These are phyloP conservation scores for Chlamydomonas schloesseri DNA, from an alignment of 139 green algal species.

Conservation along the genomic window DNA sequence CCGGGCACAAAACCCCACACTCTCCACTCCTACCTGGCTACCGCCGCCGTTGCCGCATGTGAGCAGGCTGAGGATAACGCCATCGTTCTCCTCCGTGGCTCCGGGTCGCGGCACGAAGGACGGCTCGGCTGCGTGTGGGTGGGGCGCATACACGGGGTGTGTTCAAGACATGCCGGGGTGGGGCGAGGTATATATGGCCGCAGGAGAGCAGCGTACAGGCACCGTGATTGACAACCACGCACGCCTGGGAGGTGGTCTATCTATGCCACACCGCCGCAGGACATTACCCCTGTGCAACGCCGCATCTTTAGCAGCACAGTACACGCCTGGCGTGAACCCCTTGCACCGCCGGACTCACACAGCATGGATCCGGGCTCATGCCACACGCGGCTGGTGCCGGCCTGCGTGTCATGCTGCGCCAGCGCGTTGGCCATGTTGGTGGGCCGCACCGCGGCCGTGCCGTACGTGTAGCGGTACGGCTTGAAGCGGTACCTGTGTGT, in stretches of 20 bases:
- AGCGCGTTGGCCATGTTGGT: conserved; percentile 81
- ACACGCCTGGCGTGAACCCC: no score
- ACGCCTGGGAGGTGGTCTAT: no score
- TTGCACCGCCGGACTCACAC: conserved; percentile 26
- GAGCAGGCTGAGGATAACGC: conserved; percentile 72
- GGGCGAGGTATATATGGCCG: no score
- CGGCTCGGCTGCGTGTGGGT: conserved; percentile 70
- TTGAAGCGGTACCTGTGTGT: not conserved
- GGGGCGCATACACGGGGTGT: no score
- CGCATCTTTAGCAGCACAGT: no score
- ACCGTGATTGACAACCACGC: no score
- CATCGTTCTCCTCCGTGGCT: conserved; percentile 78
- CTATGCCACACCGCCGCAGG: no score
- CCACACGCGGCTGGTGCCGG: conserved; percentile 61
- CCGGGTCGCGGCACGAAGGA: conserved; percentile 73
- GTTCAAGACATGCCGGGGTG: no score
- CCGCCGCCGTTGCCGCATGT: conserved; percentile 58
- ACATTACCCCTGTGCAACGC: no score
- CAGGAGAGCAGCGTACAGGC: no score
- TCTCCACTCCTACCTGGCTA: no score
- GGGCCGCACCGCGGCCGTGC: conserved; percentile 66
- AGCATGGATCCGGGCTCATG: conserved; percentile 65
- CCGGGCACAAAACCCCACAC: no score
- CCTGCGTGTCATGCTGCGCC: conserved; percentile 73
- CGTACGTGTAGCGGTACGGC: conserved; percentile 72